phyloP scores from a whole-genome alignment of 164 flowering plant species.

The Chloranthus sessilifolius region DNA sequence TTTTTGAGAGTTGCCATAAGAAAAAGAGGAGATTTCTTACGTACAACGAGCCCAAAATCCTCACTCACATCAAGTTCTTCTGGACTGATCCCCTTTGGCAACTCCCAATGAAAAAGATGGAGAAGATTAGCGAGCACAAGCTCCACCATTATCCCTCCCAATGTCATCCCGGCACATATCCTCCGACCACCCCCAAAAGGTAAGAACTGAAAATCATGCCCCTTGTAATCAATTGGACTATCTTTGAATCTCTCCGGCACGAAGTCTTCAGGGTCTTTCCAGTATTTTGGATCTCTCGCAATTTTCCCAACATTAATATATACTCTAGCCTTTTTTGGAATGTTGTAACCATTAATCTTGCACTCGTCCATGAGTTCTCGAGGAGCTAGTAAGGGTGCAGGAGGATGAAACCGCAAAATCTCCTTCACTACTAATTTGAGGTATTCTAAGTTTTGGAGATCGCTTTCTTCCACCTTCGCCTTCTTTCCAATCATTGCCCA shows the following conservation, averaged over 20 bases:
- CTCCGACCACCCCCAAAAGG: neutral
- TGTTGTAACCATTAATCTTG: neutral
- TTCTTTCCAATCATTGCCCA: neutral
- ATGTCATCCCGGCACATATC: neutral
- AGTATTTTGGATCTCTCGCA: too few relatives aligned
- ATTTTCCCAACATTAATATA: too few relatives aligned
- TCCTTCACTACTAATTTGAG: neutral
- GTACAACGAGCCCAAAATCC: too few relatives aligned
- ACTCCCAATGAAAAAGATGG: too few relatives aligned
- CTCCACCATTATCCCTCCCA: neutral
- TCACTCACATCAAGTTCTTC: neutral
- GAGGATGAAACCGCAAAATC: neutral
- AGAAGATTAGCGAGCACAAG: neutral
- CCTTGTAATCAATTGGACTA: neutral
- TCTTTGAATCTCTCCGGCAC: neutral
- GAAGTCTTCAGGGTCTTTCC: neutral
- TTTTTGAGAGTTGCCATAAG: neutral
- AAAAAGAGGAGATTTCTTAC: neutral
- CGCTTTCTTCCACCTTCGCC: neutral
- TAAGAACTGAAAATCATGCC: too few relatives aligned
- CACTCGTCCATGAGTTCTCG: neutral
- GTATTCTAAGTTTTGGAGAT: neutral
- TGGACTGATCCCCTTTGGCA: neutral
- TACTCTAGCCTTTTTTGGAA: too few relatives aligned
- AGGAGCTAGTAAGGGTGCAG: neutral